Conservation (phyloP, 306 rosid genomes). For the Ceratonia siliqua region DNA sequence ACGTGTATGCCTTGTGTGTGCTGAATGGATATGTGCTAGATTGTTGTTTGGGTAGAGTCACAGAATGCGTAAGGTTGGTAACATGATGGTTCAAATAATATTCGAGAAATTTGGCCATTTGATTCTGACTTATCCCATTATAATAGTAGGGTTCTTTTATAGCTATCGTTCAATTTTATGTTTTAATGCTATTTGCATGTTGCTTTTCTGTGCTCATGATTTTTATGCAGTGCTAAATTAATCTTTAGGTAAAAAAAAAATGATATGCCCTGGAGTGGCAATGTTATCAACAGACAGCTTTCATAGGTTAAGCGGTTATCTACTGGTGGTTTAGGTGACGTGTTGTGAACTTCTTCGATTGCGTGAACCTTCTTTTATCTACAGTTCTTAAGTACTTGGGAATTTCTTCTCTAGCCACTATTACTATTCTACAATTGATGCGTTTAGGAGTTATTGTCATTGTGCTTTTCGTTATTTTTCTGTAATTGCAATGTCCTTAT, state of each 20-base stretch:
- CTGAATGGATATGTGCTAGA: neutral
- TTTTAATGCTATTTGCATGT: neutral
- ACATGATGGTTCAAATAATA: neutral
- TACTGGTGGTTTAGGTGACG: neutral
- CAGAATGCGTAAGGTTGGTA: neutral
- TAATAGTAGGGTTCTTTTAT: neutral
- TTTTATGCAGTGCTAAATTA: neutral
- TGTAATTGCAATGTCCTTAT: neutral
- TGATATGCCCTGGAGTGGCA: neutral
- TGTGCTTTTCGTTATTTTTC: neutral
- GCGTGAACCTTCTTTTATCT: neutral
- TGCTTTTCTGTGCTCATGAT: neutral
- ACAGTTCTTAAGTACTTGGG: neutral
- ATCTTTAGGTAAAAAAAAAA: neutral
- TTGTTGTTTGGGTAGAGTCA: conserved; percentile 7
- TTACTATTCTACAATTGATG: neutral
- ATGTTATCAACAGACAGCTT: neutral
- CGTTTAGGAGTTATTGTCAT: neutral
- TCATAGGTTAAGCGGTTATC: neutral
- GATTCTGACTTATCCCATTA: neutral
- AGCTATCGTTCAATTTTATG: neutral
- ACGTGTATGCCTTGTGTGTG: neutral
- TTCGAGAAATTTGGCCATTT: neutral
- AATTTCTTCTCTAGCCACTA: neutral
- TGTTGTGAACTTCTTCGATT: neutral